A percentile compares a stretch with the other conserved stretches of the same genome.
phyloP scores from a whole-genome alignment of 2,329 filamentous ascomycete genomes.

The Exophiala sp. region DNA sequence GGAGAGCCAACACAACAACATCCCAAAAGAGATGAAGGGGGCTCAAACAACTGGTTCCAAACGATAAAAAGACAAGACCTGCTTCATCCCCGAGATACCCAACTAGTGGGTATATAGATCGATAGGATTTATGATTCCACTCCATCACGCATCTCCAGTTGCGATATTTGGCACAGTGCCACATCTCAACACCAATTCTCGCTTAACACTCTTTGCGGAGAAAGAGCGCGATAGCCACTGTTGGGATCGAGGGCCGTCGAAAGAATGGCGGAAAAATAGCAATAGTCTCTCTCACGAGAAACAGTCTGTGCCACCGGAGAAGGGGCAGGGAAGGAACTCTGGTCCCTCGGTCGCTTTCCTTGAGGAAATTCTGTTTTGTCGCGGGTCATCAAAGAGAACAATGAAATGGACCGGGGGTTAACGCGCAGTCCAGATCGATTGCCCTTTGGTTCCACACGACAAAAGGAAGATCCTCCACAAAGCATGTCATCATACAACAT shows the following conservation, averaged over 20 bases:
- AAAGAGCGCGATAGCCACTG: slow-evolving; percentile 21
- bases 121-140: slow-evolving; percentile 30
- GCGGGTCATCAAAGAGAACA: not conserved
- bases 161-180: slow-evolving; percentile 26
- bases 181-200: slow-evolving; percentile 19
- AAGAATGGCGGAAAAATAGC: slow-evolving; percentile 21
- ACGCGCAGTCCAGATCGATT: slow-evolving; percentile 3
- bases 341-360: slow-evolving; percentile 25
- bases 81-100: slow-evolving; percentile 29
- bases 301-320: slow-evolving; percentile 26
- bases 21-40: slow-evolving; percentile 16
- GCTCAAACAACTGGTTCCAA: slow-evolving; percentile 18
- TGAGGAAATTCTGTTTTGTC: slow-evolving; percentile 3
- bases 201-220: slow-evolving; percentile 16
- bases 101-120: slow-evolving; percentile 23
- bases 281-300: slow-evolving; percentile 10
- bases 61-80: slow-evolving; percentile 22
- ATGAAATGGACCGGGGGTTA: not conserved
- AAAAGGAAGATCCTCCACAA: slow-evolving; percentile 17
- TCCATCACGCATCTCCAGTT: slow-evolving; percentile 30
- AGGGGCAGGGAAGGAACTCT: slow-evolving; percentile 31
- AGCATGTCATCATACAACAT: slow-evolving; percentile 26
- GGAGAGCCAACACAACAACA: slow-evolving; percentile 19
- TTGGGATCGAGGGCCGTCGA: slow-evolving; percentile 22
- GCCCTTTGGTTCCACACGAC: not conserved